A percentile compares a stretch with the other conserved stretches of the same genome.
Conservation (phyloP, 768 basidiomycete genomes). For the Inosperma sp. region DNA sequence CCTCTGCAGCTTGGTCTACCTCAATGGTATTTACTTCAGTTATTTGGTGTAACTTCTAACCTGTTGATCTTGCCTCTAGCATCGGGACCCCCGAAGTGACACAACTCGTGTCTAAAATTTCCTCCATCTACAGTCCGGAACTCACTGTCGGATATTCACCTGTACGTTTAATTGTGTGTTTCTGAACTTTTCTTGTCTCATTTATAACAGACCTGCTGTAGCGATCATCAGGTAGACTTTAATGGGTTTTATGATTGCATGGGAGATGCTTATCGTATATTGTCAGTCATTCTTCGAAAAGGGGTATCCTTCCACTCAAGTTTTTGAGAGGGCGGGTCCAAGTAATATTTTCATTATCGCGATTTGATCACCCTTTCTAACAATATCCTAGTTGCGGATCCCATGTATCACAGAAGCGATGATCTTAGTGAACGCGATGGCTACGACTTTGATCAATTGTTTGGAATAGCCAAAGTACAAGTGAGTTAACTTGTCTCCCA, state of each 20-base stretch:
- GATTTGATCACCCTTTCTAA: neutral
- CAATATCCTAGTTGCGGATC: slow-evolving; percentile 62
- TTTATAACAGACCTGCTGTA: slow-evolving; percentile 67
- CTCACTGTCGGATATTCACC: slow-evolving; percentile 62
- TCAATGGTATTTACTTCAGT: slow-evolving; percentile 42
- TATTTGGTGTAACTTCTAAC: neutral
- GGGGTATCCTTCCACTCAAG: slow-evolving; percentile 81
- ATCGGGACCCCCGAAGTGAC: slow-evolving; percentile 77
- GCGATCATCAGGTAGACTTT: slow-evolving; percentile 70
- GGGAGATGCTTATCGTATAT: neutral
- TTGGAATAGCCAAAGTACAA: slow-evolving; percentile 84
- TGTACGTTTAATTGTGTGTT: slow-evolving; percentile 32
- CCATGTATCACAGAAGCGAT: slow-evolving; percentile 87
- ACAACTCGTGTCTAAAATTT: slow-evolving; percentile 69
- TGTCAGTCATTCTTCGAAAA: slow-evolving; percentile 71
- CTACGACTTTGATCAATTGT: slow-evolving; percentile 80
- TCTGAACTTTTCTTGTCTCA: neutral
- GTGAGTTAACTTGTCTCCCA: slow-evolving; percentile 34
- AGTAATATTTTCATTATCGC: slow-evolving; percentile 36
- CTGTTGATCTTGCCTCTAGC: slow-evolving; percentile 35
- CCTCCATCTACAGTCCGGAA: slow-evolving; percentile 78
- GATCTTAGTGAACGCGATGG: slow-evolving; percentile 76
- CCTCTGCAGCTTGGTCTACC: slow-evolving; percentile 83
- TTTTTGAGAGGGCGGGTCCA: slow-evolving; percentile 83
- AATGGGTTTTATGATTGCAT: neutral